These are phyloP conservation scores for Geranium rotundifolium DNA, from an alignment of 345 rosid genomes.

Conservation along the genomic window DNA sequence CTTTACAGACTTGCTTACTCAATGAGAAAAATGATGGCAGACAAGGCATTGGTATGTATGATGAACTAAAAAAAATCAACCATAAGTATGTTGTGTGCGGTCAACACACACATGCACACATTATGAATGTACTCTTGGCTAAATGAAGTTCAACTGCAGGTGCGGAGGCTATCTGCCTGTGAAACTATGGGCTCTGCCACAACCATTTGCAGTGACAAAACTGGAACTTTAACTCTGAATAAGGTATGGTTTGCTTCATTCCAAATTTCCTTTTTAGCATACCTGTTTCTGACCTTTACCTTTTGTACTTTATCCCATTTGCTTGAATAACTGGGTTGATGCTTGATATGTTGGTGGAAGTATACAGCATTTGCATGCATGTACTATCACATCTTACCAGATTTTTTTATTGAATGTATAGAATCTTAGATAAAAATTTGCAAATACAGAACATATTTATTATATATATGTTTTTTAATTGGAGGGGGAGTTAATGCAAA, in stretches of 20 bases:
- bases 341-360: too few relatives aligned
- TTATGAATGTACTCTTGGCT: constrained; percentile 1
- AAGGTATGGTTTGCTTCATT: constrained; percentile 30
- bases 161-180: constrained; percentile 93
- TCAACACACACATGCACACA: not conserved
- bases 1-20: constrained; percentile 78
- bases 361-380: too few relatives aligned
- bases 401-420: too few relatives aligned
- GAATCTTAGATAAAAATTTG: too few relatives aligned
- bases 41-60: constrained; percentile 79
- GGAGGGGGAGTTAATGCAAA: too few relatives aligned
- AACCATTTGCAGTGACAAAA: constrained; percentile 95
- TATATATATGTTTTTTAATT: too few relatives aligned
- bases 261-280: not conserved
- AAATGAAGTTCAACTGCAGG: constrained; percentile 36
- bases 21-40: constrained; percentile 98
- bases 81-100: not conserved
- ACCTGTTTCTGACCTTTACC: too few relatives aligned
- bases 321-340: too few relatives aligned
- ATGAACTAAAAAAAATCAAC: too few relatives aligned
- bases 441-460: too few relatives aligned
- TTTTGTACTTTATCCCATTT: too few relatives aligned
- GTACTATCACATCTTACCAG: too few relatives aligned
- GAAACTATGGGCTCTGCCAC: constrained; percentile 99
- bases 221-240: constrained; percentile 85